A percentile compares a stretch with the other conserved stretches of the same genome.
phyloP scores from a whole-genome alignment of 1,139 yeast species.

The Candida pseudoviswanathii region DNA sequence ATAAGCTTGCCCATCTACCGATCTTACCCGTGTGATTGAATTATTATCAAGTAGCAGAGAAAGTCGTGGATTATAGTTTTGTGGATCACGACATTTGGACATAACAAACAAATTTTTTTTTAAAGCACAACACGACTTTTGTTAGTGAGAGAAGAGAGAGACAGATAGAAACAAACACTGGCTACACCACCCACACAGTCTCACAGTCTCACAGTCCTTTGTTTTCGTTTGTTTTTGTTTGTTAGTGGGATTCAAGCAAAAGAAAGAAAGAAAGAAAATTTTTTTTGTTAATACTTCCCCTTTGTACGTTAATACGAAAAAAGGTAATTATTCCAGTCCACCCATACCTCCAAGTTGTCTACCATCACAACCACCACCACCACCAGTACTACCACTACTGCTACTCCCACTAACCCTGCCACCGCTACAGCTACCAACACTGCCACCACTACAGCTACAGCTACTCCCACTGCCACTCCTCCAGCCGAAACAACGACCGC shows the following conservation, averaged over 20 bases:
- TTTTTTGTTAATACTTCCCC: constrained; percentile 5
- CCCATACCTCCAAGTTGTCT: neutral
- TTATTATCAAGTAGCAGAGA: neutral
- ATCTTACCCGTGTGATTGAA: neutral
- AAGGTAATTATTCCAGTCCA: constrained; percentile 3
- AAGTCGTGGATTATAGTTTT: neutral
- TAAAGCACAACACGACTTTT: neutral
- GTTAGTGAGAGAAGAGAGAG: neutral
- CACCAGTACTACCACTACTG: neutral
- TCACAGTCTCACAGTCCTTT: too few species aligned
- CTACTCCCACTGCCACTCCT: neutral
- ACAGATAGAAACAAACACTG: neutral
- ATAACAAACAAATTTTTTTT: neutral
- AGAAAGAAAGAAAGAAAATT: neutral
- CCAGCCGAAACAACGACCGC: neutral
- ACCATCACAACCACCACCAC: neutral
- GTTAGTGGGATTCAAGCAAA: neutral
- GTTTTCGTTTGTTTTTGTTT: neutral
- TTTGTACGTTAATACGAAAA: constrained; percentile 5
- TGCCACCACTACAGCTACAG: neutral
- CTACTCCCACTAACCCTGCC: neutral
- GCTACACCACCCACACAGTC: neutral
- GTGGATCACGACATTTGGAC: constrained; percentile 3
- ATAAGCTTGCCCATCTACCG: neutral
- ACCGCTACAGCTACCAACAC: neutral